Base-by-base conservation (phyloP, 2,329 filamentous ascomycete genomes). In the Aureobasidium pullulans region DNA sequence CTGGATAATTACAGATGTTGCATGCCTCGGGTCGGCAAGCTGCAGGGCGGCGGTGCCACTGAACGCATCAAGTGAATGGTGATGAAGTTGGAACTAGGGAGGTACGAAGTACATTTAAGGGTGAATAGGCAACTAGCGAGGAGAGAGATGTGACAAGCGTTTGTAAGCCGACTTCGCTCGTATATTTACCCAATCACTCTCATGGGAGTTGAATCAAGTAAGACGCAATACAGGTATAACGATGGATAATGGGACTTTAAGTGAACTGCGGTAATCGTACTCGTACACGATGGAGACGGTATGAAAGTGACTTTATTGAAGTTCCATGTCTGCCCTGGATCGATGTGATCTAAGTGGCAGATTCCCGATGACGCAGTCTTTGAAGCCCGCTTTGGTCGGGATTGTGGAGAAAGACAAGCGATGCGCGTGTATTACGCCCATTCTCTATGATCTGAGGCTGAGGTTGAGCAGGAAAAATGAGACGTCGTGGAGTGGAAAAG, bases 31-130 rank as follows among this genome's bases (percentile, higher is more conserved):
- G 50, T 54, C 50, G 50, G 50, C 39, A 54, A 23, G 28, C 28
- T 54, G 50, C 50, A 54, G 37, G 39, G 29, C n/a, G 43, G 28
- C 28, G 50, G 50, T 54, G 50, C 39, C 39, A 43, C 37, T 54
- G 32, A 43, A n/a, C 50, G 39, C 50, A 54, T 54, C 29, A 23
- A 37, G 39, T 6, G 50, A 54, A 43, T 43, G 50, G 39, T 54
- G 15, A 19, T 16, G 1, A 3, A 40, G 37, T 16, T 32, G 39
- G 37, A 11, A 32, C 9, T 19, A 53, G 49, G 49, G 28, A n/a
- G 23, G 23, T 23, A 36, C 34, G 47, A 23, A 31, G 15, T 31
- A 40, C 48, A n/a, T 39, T 44, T 52, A 19, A 29, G 36, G 36
- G 7, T 28, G 23, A 36, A 31, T 31, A 52, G 40, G 48, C 34